Conservation (phyloP, 1,139 yeast genomes). For the Debaryomyces sp. region DNA sequence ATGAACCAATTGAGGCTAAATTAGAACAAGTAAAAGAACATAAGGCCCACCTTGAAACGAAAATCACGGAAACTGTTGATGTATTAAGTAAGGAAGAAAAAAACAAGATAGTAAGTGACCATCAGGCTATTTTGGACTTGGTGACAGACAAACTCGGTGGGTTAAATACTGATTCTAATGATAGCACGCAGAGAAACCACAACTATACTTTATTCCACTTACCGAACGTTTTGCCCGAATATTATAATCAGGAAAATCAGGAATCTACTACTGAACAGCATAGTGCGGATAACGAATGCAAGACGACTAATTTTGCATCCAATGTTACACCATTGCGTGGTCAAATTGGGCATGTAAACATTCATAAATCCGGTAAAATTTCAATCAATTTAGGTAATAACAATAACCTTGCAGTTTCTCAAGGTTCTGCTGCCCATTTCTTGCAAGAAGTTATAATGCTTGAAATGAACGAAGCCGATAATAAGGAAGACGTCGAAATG, state of each 20-base stretch:
- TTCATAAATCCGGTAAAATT: conserved; percentile 81
- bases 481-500: conserved; percentile 27
- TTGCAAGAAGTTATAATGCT: conserved; percentile 75
- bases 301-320: conserved; percentile 13
- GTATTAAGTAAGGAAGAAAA: conserved; percentile 34
- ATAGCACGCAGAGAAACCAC: conserved; percentile 15
- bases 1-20: conserved; percentile 33
- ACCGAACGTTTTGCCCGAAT: conserved; percentile 67
- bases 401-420: conserved; percentile 65
- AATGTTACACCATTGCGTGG: conserved; percentile 40
- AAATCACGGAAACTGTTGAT: conserved; percentile 34
- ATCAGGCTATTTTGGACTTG: conserved; percentile 30
- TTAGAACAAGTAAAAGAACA: conserved; percentile 29
- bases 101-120: conserved; percentile 34
- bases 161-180: conserved; percentile 20
- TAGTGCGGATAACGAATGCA: conserved; percentile 15
- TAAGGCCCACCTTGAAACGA: conserved; percentile 34
- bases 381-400: conserved; percentile 72
- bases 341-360: conserved; percentile 67
- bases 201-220: conserved; percentile 64
- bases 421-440: conserved; percentile 75
- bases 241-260: conserved; percentile 30
- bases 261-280: conserved; percentile 6
- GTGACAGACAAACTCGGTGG: conserved; percentile 28
- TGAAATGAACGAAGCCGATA: conserved; percentile 26